Base-by-base conservation (phyloP, 2,329 filamentous ascomycete genomes). In the Nannizzia gypsea region DNA sequence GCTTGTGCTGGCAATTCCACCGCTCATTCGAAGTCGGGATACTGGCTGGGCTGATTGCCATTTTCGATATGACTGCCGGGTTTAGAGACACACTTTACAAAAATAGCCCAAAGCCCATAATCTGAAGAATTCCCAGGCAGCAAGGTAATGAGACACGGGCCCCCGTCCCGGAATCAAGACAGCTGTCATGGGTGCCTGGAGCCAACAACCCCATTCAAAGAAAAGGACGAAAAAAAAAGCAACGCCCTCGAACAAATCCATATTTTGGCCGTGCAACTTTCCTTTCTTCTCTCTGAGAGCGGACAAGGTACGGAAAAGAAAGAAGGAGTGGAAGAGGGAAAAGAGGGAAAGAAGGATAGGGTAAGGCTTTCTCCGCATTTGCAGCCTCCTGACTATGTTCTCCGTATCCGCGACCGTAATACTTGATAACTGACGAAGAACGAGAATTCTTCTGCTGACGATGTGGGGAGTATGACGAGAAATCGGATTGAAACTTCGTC, bases 401-500 rank as follows among this genome's bases (percentile, higher is more conserved):
- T 46, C 17, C 17, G 42, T 46, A 46, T 22, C 9, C 42, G 9
- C 20, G 48, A 24, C 26, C 26, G 48, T 52, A 52, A 52, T 52
- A 28, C n/a, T 24, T 13, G 48, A 52, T 13, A 36, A 36, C 31
- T 36, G 31, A 13, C 31, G 9, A 6, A 52, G 48, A 31, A 15
- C 22, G 48, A 52, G 26, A 31, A 52, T 52, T 22, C 4, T 11
- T 52, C 13, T 31, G 22, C 24, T 15, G 13, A 28, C 13, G 31
- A 36, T 36, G 48, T 52, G 48, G 48, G 48, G 48, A 52, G 48
- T 52, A 52, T 52, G 48, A 52, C 48, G 48, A 52, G 48, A 26
- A 31, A 31, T 13, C 38, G n/a, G 15, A 42, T 46, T 46, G 42
- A 46, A 46, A 46, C 42, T 46, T 52, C 48, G 48, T 52, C 48